Percentiles rank a stretch among this genome's conserved stretches.
phyloP scores from a whole-genome alignment of 164 flowering plant genomes.

The Euptelea pleiosperma region DNA sequence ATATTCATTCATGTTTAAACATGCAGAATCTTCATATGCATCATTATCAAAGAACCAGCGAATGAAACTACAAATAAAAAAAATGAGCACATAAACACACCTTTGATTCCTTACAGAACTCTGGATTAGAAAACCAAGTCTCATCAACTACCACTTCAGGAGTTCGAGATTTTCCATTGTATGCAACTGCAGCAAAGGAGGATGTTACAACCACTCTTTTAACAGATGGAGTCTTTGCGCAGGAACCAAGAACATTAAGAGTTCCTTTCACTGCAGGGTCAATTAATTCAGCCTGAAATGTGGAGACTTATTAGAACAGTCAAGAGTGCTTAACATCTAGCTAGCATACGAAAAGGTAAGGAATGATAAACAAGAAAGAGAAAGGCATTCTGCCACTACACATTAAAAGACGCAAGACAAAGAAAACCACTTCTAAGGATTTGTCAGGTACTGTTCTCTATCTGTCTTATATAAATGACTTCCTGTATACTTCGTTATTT shows the following conservation, averaged over 20 bases:
- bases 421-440: too few species aligned
- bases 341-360: background rate
- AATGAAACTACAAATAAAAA: background rate
- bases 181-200: constrained; percentile 36
- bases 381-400: too few species aligned
- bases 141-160: constrained; percentile 36
- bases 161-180: constrained; percentile 25
- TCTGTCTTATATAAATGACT: too few species aligned
- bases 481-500: too few species aligned
- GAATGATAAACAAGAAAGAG: too few species aligned
- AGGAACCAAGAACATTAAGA: constrained; percentile 39
- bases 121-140: constrained; percentile 46
- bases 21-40: too few species aligned
- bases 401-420: too few species aligned
- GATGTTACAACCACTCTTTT: constrained; percentile 58
- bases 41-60: too few species aligned
- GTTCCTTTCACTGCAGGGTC: constrained; percentile 60
- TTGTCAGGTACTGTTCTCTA: too few species aligned
- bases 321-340: too few species aligned
- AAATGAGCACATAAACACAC: constrained; percentile 16
- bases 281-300: constrained; percentile 40
- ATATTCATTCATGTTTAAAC: too few species aligned
- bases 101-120: constrained; percentile 30
- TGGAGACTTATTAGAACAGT: background rate
- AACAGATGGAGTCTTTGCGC: constrained; percentile 36